Evolutionary conservation across 2,329 filamentous ascomycete genomes (phyloP).

Genomic region (Dactylellina haptotyla): DNA sequence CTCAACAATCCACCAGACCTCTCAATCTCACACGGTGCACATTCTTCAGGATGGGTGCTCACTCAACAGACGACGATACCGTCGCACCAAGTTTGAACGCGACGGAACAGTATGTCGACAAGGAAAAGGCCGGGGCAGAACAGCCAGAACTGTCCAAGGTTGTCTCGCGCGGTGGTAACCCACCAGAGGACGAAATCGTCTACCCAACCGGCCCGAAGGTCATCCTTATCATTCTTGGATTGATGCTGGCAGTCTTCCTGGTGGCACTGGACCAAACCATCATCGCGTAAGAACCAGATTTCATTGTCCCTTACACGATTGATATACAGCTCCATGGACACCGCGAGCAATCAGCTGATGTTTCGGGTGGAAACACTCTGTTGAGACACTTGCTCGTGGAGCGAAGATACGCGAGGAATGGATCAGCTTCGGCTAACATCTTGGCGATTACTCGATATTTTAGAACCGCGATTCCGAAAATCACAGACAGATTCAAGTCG

Average conservation of each 20-base stretch:
- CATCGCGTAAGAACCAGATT: slow-evolving; percentile 47
- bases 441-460: slow-evolving; percentile 19
- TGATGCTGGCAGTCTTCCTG: slow-evolving; percentile 50
- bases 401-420: slow-evolving; percentile 34
- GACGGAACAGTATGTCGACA: slow-evolving; percentile 26
- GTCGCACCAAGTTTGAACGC: slow-evolving; percentile 43
- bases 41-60: slow-evolving; percentile 28
- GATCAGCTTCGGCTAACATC: slow-evolving; percentile 42
- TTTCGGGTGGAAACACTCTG: background rate
- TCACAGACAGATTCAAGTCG: slow-evolving; percentile 61
- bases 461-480: slow-evolving; percentile 61
- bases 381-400: background rate
- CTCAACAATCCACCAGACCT: background rate
- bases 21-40: background rate
- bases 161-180: slow-evolving; percentile 44
- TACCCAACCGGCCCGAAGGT: slow-evolving; percentile 38
- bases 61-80: slow-evolving; percentile 51
- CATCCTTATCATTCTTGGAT: slow-evolving; percentile 28
- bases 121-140: slow-evolving; percentile 14
- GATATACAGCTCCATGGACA: no score
- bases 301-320: no score
- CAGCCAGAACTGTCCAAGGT: slow-evolving; percentile 28
- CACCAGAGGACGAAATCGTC: slow-evolving; percentile 31
- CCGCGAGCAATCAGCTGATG: no score
- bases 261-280: slow-evolving; percentile 50